Percentiles rank a stretch among this genome's conserved stretches.
Evolutionary conservation across 2,329 filamentous ascomycete genomes (phyloP).

Genomic region (Remersonia thermophila): DNA sequence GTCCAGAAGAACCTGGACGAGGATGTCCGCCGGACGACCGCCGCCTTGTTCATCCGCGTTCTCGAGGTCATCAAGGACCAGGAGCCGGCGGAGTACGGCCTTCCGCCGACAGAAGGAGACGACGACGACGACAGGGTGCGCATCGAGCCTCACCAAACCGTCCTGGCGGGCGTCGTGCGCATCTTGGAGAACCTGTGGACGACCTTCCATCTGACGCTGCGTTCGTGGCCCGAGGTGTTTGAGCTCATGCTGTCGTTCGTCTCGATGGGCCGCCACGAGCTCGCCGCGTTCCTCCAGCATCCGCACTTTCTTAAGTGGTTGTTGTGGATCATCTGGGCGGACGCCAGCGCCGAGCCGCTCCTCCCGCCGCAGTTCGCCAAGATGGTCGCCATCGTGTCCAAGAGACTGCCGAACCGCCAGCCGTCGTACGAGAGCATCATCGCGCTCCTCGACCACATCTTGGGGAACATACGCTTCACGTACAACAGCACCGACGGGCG

Average conservation of each 20-base stretch:
- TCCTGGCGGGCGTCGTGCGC: constrained; percentile 27
- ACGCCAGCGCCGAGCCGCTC: constrained; percentile 31
- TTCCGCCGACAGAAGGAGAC: constrained; percentile 16
- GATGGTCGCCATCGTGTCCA: constrained; percentile 39
- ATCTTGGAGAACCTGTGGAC: constrained; percentile 48
- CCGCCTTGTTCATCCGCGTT: constrained; percentile 38
- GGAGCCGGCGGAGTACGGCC: constrained; percentile 36
- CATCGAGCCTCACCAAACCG: constrained; percentile 18
- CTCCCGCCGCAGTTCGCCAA: constrained; percentile 42
- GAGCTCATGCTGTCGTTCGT: constrained; percentile 56
- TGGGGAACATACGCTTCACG: constrained; percentile 25
- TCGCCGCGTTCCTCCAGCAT: constrained; percentile 44
- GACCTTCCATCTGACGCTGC: constrained; percentile 46
- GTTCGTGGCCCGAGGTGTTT: constrained; percentile 69
- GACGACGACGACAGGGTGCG: constrained; percentile 23
- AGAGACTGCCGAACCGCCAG: constrained; percentile 36
- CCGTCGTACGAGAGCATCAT: constrained; percentile 44
- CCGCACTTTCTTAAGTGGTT: constrained; percentile 45
- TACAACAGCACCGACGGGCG: constrained; percentile 20
- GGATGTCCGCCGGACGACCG: constrained; percentile 40
- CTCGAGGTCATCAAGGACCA: constrained; percentile 39
- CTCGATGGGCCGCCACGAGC: constrained; percentile 46
- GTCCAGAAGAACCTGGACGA: constrained; percentile 48
- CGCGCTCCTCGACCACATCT: constrained; percentile 33
- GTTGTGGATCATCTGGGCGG: constrained; percentile 49